Conservation (phyloP, 495 filamentous ascomycete genomes). For the Cudoniella acicularis region DNA sequence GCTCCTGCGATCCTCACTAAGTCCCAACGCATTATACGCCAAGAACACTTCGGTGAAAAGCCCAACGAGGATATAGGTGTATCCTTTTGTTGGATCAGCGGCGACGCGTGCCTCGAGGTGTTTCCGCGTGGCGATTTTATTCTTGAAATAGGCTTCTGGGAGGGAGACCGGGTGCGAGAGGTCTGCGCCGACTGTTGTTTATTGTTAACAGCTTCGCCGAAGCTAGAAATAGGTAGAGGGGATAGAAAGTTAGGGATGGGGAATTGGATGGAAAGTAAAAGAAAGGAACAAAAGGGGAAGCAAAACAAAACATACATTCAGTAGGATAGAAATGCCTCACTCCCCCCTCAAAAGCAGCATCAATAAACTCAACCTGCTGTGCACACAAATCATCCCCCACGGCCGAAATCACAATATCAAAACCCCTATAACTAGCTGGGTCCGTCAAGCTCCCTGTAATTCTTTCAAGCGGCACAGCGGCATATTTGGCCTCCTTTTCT, state of each 20-base stretch:
- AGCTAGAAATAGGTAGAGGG: too few species aligned
- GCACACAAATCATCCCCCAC: neutral
- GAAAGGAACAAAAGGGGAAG: too few species aligned
- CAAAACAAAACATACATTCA: neutral
- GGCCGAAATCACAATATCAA: neutral
- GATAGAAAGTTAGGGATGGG: neutral
- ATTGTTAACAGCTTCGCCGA: too few species aligned
- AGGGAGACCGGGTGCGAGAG: neutral
- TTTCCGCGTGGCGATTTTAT: neutral
- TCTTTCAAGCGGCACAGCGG: neutral
- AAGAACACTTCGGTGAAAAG: neutral
- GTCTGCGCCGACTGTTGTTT: neutral
- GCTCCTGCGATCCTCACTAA: neutral
- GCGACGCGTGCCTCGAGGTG: neutral
- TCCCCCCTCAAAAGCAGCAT: neutral
- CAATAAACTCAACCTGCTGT: neutral
- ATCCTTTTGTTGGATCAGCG: neutral
- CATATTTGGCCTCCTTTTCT: neutral
- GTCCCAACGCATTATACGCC: neutral
- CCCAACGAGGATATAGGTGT: neutral
- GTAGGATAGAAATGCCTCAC: neutral
- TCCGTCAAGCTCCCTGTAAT: neutral
- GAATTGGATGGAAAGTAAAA: too few species aligned
- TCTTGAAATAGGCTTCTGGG: neutral
- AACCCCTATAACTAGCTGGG: neutral